Evolutionary conservation across 768 basidiomycete genomes (phyloP).

Genomic region (Lactarius vividus): DNA sequence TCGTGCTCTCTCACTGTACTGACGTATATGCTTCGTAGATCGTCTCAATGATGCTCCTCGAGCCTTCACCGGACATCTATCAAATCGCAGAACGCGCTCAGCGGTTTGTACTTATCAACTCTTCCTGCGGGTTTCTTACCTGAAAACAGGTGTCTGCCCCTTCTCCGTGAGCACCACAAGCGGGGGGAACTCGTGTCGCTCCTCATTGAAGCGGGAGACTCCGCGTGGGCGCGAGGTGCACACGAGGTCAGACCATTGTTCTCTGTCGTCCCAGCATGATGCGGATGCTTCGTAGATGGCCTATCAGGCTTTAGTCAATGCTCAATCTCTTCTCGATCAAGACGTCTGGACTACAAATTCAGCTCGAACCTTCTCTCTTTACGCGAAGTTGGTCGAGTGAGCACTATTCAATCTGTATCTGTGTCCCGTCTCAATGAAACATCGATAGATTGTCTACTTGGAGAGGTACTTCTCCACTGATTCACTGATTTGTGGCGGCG

Average conservation of each 20-base stretch:
- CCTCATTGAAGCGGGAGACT: conserved; percentile 66
- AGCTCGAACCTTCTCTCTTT: conserved; percentile 48
- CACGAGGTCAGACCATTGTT: conserved; percentile 52
- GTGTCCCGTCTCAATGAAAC: conserved; percentile 6
- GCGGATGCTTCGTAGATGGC: conserved; percentile 45
- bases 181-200: conserved; percentile 59
- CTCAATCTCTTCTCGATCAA: conserved; percentile 50
- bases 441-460: conserved; percentile 54
- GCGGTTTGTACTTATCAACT: conserved; percentile 38
- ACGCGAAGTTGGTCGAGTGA: conserved; percentile 60
- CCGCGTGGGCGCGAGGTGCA: conserved; percentile 68
- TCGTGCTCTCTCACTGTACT: neutral
- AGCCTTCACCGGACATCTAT: conserved; percentile 58
- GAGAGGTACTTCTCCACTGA: conserved; percentile 45
- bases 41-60: conserved; percentile 67
- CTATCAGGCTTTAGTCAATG: conserved; percentile 58
- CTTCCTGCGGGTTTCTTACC: conserved; percentile 2
- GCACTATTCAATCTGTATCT: conserved; percentile 31
- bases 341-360: conserved; percentile 54
- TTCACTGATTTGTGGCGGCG: neutral
- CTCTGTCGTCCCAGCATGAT: neutral
- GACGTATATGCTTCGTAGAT: conserved; percentile 43
- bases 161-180: conserved; percentile 59
- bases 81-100: conserved; percentile 70
- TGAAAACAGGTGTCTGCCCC: conserved; percentile 52